A percentile compares a stretch with the other conserved stretches of the same genome.
Conservation (phyloP, 2,329 filamentous ascomycete species). For the Claviceps sp. region DNA sequence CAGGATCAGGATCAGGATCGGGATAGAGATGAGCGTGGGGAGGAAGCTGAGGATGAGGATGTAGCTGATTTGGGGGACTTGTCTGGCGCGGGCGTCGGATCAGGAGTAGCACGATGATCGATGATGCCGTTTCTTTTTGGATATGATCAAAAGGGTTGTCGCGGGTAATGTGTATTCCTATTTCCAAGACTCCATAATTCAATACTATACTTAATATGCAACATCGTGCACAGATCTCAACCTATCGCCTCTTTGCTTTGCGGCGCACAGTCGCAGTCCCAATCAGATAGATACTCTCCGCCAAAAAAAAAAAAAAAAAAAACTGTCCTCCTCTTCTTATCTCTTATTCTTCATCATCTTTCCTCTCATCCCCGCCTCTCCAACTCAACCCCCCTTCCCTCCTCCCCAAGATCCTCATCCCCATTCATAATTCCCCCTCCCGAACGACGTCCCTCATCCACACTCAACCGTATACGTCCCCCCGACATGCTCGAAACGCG, state of each 20-base stretch:
- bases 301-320: no score
- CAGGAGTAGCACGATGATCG: background rate
- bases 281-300: no score
- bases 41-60: conserved; percentile 17
- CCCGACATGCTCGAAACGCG: conserved; percentile 38
- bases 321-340: no score
- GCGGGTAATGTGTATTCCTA: no score
- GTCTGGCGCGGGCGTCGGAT: conserved; percentile 5
- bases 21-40: conserved; percentile 3
- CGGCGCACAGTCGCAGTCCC: no score
- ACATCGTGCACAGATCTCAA: no score
- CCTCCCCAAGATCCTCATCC: conserved; percentile 27
- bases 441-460: conserved; percentile 31
- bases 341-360: background rate
- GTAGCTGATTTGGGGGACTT: conserved; percentile 20
- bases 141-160: background rate
- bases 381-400: conserved; percentile 30
- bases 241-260: no score
- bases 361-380: conserved; percentile 19
- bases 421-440: conserved; percentile 29
- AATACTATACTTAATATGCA: no score
- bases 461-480: conserved; percentile 41
- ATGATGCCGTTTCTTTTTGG: background rate
- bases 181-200: no score
- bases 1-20: conserved; percentile 5